Conservation (phyloP, 2,329 filamentous ascomycete species). For the Huntiella moniliformis region DNA sequence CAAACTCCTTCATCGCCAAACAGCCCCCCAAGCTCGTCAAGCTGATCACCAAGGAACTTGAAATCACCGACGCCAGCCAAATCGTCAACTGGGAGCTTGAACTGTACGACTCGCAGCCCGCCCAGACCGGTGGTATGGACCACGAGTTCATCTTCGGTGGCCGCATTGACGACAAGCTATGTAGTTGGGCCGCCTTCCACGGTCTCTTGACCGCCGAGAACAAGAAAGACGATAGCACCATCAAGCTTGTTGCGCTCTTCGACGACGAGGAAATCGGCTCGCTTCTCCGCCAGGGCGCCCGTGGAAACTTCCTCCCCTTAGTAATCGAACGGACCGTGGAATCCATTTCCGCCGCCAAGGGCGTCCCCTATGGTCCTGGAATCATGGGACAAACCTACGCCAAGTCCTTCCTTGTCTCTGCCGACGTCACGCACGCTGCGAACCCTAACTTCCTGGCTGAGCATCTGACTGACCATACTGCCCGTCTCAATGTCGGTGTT, state of each 20-base stretch:
- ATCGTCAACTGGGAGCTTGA: conserved; percentile 97
- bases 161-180: conserved; percentile 93
- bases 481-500: conserved; percentile 74
- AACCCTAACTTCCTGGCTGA: conserved; percentile 80
- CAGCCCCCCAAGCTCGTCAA: conserved; percentile 75
- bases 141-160: conserved; percentile 90
- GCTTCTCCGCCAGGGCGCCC: conserved; percentile 72
- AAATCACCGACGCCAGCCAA: conserved; percentile 42
- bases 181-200: conserved; percentile 78
- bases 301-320: conserved; percentile 69
- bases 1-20: conserved; percentile 56
- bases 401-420: conserved; percentile 78
- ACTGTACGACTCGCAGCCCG: conserved; percentile 78
- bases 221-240: conserved; percentile 39
- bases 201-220: conserved; percentile 53
- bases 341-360: conserved; percentile 31
- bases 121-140: conserved; percentile 64
- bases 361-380: conserved; percentile 32
- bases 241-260: conserved; percentile 87
- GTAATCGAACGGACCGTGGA: conserved; percentile 70
- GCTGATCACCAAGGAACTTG: conserved; percentile 62
- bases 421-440: conserved; percentile 83
- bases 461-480: conserved; percentile 73
- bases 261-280: conserved; percentile 96
- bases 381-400: conserved; percentile 69